Evolutionary conservation across 768 basidiomycete genomes (phyloP), one percentile per base, ranked within the genome.

Genomic region (Royoungia palumana): DNA sequence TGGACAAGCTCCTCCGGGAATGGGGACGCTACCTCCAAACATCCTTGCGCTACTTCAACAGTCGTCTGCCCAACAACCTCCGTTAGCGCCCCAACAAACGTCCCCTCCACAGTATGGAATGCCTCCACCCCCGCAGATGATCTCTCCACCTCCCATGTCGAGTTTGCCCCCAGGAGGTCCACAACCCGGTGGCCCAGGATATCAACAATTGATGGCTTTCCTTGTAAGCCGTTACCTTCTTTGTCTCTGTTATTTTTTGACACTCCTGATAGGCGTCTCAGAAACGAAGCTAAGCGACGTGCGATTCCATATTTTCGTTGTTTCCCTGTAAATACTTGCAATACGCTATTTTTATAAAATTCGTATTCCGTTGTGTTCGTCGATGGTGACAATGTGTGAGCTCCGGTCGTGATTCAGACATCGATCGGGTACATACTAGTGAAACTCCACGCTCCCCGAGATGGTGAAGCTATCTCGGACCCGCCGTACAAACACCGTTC

Each of bases 161-260:
- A 59, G 67, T 46, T 56, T 70, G 42, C 67, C 72, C 32, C 71
- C 74, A 12, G 68, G 75, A 35, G 69, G 65, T 24, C 65, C 71
- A 11, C 73, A 75, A 47, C 67, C 72, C 1, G 75, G 75, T 4
- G 64, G 63, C 16, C 67, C 68, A 0, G 73, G 70, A 41, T 85
- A 82, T 55, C 81, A 83, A 56, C 81, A 85, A 57, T 65, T 87
- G 37, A 84, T 88, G 81, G 77, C 80, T 16, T 87, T 80, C 59
- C 70, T 85, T 54, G 85, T 87, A 51, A 68, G 80, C 65, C 13
- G 41, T n/a, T 17, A 4, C 13, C 9, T 6, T 34, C 14, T 47
- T 20, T 2, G 0, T 6, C n/a, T 12, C 9, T 32, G 14, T 43
- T 20, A n/a, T 7, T 20, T 8, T 1, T 25, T 62, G 25, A 54